A percentile compares a stretch with the other conserved stretches of the same genome.
These are phyloP conservation scores for Trapa incisa DNA, from an alignment of 345 rosid species.

Conservation along the genomic window DNA sequence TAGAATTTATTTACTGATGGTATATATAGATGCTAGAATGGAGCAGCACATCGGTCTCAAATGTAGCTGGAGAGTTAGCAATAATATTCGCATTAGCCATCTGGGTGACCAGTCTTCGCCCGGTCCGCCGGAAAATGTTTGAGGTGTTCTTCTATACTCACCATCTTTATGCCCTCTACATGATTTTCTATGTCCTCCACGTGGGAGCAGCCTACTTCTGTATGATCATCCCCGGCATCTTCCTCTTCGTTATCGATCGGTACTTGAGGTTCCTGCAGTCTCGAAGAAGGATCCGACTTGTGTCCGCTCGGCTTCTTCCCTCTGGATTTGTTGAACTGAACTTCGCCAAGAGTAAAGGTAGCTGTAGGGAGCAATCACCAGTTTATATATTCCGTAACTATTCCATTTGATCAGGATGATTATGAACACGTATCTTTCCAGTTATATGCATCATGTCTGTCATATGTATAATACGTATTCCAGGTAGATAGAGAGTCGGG, in stretches of 20 bases:
- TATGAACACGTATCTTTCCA: too few species aligned
- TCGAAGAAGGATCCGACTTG: slow-evolving; percentile 32
- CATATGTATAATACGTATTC: too few species aligned
- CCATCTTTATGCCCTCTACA: slow-evolving; percentile 48
- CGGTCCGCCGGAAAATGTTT: slow-evolving; percentile 41
- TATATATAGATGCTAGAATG: slow-evolving; percentile 36
- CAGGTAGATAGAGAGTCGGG: too few species aligned
- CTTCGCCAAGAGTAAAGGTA: slow-evolving; percentile 54
- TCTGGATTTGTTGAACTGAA: slow-evolving; percentile 48
- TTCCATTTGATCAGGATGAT: too few species aligned
- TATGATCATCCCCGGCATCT: slow-evolving; percentile 60
- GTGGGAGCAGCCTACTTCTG: slow-evolving; percentile 39
- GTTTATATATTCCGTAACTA: too few species aligned
- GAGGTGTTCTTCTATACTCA: slow-evolving; percentile 80
- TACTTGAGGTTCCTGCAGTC: slow-evolving; percentile 69
- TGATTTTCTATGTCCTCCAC: slow-evolving; percentile 53
- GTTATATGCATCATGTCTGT: too few species aligned
- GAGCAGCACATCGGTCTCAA: slow-evolving; percentile 28
- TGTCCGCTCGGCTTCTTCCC: slow-evolving; percentile 49
- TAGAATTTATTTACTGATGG: too few species aligned
- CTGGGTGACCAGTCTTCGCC: slow-evolving; percentile 56
- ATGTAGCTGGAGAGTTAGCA: slow-evolving; percentile 55
- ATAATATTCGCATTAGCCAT: slow-evolving; percentile 36
- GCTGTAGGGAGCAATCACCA: not conserved
- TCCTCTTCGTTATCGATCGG: slow-evolving; percentile 68